Evolutionary conservation across 2,329 filamentous ascomycete species (phyloP).

Genomic region (Orbilia quercus): DNA sequence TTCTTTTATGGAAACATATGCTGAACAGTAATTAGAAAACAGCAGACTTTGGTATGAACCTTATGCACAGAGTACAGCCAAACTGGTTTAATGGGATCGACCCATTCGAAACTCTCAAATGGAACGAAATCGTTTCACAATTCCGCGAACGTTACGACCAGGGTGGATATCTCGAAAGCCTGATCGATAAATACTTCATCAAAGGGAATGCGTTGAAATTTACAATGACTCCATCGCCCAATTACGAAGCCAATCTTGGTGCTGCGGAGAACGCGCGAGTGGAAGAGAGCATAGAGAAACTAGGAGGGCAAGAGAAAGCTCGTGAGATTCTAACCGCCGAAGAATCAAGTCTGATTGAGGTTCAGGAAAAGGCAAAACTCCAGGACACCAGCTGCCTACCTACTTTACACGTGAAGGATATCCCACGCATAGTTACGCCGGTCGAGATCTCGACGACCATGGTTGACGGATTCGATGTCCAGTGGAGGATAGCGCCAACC

Average conservation of each 20-base stretch:
- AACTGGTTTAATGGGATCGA: slow-evolving; percentile 97
- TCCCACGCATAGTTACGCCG: slow-evolving; percentile 79
- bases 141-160: slow-evolving; percentile 82
- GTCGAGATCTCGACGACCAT: slow-evolving; percentile 72
- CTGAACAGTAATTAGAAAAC: slow-evolving; percentile 78
- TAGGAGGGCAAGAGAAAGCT: slow-evolving; percentile 77
- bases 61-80: slow-evolving; percentile 87
- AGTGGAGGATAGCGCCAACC: slow-evolving; percentile 92
- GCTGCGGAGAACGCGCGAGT: slow-evolving; percentile 81
- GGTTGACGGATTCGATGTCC: slow-evolving; percentile 74
- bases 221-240: slow-evolving; percentile 87
- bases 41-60: slow-evolving; percentile 89
- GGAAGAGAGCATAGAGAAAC: slow-evolving; percentile 77
- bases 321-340: slow-evolving; percentile 77
- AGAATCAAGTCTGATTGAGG: slow-evolving; percentile 81
- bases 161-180: slow-evolving; percentile 81
- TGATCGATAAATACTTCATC: slow-evolving; percentile 89
- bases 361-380: slow-evolving; percentile 84
- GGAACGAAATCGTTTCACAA: slow-evolving; percentile 85
- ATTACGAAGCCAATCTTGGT: slow-evolving; percentile 78
- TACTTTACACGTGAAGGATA: slow-evolving; percentile 87
- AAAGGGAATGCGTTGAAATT: slow-evolving; percentile 89
- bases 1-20: not conserved
- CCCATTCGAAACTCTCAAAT: slow-evolving; percentile 88
- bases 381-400: slow-evolving; percentile 89